These are phyloP conservation scores for Macadamia integrifolia DNA, from an alignment of 164 flowering plant species.

Conservation along the genomic window DNA sequence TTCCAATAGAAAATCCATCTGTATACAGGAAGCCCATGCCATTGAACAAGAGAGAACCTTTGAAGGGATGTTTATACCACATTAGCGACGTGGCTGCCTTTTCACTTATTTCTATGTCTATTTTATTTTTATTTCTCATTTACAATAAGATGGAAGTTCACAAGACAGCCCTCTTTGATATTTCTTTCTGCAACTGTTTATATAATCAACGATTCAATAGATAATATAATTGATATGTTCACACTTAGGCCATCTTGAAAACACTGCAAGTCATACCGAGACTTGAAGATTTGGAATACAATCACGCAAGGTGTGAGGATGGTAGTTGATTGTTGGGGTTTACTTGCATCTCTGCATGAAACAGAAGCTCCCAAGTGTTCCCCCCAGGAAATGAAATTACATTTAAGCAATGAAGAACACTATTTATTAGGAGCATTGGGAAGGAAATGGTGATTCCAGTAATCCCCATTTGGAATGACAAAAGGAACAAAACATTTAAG, in stretches of 20 bases:
- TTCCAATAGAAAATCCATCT: too few relatives aligned
- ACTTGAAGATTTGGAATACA: not conserved
- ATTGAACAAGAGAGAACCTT: too few relatives aligned
- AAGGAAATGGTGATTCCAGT: not conserved
- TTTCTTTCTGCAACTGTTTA: not conserved
- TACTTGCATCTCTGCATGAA: not conserved
- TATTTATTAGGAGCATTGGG: not conserved
- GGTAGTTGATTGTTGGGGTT: not conserved
- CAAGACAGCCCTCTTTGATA: not conserved
- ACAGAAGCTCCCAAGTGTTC: not conserved
- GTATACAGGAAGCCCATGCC: too few relatives aligned
- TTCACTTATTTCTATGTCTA: too few relatives aligned
- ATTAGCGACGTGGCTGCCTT: too few relatives aligned
- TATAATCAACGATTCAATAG: not conserved
- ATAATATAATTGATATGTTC: not conserved
- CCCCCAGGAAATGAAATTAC: not conserved
- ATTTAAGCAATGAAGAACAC: not conserved
- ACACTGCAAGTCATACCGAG: not conserved
- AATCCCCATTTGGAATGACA: not conserved
- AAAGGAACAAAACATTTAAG: not conserved
- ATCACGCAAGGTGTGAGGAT: not conserved
- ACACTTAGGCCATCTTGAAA: not conserved
- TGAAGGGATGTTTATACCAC: too few relatives aligned
- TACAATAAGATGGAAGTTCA: not conserved
- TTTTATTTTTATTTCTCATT: not conserved